Base-by-base conservation (phyloP, 2,329 filamentous ascomycete species). In the Claviceps maximensis region DNA sequence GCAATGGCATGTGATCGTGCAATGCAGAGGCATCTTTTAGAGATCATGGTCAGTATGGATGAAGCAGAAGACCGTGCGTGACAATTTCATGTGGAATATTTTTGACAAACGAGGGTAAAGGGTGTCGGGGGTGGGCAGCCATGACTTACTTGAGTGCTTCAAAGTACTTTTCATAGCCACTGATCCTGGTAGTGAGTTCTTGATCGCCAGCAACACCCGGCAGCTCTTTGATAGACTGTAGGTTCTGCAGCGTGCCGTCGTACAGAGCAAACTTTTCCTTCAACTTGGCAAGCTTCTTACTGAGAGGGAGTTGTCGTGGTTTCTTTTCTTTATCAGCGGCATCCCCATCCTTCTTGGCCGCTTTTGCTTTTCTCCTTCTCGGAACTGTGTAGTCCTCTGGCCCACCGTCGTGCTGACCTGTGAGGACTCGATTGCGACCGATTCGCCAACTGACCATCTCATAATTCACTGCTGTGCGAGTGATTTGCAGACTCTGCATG, bases 361-460 rank as follows among this genome's bases (percentile, higher is more conserved):
- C 36, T 56, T 64, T 75, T 15, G 41, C 49, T 55, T 63, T 75
- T 62, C 76, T 80, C 62, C 80, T 80, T 57, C 72, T 74, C 46
- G 68, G 70, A 2, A 68, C 67, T 3, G 69, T 71, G 54, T 76
- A 76, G 19, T 77, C 74, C 21, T 78, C 68, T 17, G 77, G 67
- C 17, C 87, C 77, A 3, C 91, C 91, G 60, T 97, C 91, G 52
- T 86, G 77, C 7, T 79, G 73, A n/a, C 91, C 90, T 50, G 89
- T 87, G 56, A 98, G 73, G 0, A 95, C 85, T 52, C 93, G 79
- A 68, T 98, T 97, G 48, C 93, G 84, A 27, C 91, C 91, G 58
- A 97, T 87, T 66, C 93, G 80, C 90, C 90, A 97, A 63, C 88
- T 90, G 53, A 98, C 86, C 68, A 96, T 82, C 59, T 88, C 87